Evolutionary conservation across 1,284 basidiomycete species (phyloP).

Genomic region (Ceratobasidium sp.): DNA sequence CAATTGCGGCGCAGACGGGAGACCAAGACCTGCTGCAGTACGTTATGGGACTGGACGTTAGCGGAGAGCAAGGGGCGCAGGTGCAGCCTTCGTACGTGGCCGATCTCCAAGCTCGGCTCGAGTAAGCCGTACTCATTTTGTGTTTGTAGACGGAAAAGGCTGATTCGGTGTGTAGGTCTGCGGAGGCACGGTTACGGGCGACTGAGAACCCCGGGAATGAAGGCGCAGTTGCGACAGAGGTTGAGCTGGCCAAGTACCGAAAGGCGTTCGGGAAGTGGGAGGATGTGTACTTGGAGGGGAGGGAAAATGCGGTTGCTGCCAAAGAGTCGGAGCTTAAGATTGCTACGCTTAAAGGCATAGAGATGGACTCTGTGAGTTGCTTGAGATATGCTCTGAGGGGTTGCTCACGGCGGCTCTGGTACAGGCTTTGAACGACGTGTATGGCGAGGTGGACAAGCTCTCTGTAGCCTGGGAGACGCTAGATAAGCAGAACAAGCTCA

Average conservation of each 20-base stretch:
- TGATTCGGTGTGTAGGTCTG: conserved; percentile 40
- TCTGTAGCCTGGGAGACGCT: conserved; percentile 89
- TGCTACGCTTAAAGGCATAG: conserved; percentile 53
- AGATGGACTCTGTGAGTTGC: conserved; percentile 57
- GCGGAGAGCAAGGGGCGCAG: conserved; percentile 34
- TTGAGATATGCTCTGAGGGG: neutral
- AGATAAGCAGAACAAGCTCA: conserved; percentile 83
- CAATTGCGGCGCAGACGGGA: conserved; percentile 77
- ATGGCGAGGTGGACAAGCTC: conserved; percentile 86
- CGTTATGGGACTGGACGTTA: conserved; percentile 23
- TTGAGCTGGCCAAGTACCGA: conserved; percentile 34
- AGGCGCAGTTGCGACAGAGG: neutral
- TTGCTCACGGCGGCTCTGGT: conserved; percentile 2
- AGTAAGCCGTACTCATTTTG: conserved; percentile 42
- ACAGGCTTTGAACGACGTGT: conserved; percentile 80
- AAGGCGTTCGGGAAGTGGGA: conserved; percentile 33
- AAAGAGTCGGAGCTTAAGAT: conserved; percentile 44
- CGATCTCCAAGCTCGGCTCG: conserved; percentile 42
- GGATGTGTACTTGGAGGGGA: conserved; percentile 7
- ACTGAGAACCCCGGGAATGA: conserved; percentile 4
- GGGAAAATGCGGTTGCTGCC: conserved; percentile 36
- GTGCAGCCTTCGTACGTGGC: conserved; percentile 42
- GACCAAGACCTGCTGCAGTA: conserved; percentile 67
- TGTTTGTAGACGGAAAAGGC: conserved; percentile 38
- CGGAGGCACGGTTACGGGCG: conserved; percentile 28